Percentiles rank a stretch among this genome's conserved stretches.
phyloP scores from a whole-genome alignment of 441 rosid species.

The Brassica hybrid region DNA sequence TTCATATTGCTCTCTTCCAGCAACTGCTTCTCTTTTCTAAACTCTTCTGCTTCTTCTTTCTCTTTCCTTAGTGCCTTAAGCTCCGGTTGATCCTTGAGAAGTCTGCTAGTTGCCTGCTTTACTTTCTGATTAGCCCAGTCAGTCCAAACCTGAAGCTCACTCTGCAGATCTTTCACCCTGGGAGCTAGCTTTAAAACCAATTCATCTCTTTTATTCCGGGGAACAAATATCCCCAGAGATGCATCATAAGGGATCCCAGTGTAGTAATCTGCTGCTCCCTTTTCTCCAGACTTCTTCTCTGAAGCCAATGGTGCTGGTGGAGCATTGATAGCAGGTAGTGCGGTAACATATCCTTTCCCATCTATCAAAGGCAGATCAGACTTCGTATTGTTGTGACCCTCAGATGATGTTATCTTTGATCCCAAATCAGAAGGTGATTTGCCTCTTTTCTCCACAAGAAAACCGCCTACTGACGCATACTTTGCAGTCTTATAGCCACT shows the following conservation, averaged over 20 bases:
- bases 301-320: slow-evolving; percentile 53
- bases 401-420: background rate
- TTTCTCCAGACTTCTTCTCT: slow-evolving; percentile 27
- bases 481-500: slow-evolving; percentile 41
- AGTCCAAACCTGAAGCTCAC: slow-evolving; percentile 87
- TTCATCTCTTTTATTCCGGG: slow-evolving; percentile 79
- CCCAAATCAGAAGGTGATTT: slow-evolving; percentile 37
- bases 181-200: slow-evolving; percentile 74
- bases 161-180: slow-evolving; percentile 62
- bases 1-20: slow-evolving; percentile 82
- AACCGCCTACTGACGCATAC: slow-evolving; percentile 42
- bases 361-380: slow-evolving; percentile 45
- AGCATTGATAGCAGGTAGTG: slow-evolving; percentile 57
- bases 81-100: slow-evolving; percentile 75
- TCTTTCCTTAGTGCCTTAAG: slow-evolving; percentile 87
- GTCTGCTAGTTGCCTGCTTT: slow-evolving; percentile 92
- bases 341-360: slow-evolving; percentile 47
- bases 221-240: slow-evolving; percentile 60
- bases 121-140: slow-evolving; percentile 99
- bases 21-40: slow-evolving; percentile 76
- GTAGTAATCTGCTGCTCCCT: slow-evolving; percentile 39
- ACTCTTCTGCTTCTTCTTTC: slow-evolving; percentile 86
- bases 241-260: slow-evolving; percentile 58
- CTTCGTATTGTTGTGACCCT: slow-evolving; percentile 25
- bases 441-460: slow-evolving; percentile 43